Conservation (phyloP, 1,284 basidiomycete genomes). For the Cutaneotrichosporon curvatum region DNA sequence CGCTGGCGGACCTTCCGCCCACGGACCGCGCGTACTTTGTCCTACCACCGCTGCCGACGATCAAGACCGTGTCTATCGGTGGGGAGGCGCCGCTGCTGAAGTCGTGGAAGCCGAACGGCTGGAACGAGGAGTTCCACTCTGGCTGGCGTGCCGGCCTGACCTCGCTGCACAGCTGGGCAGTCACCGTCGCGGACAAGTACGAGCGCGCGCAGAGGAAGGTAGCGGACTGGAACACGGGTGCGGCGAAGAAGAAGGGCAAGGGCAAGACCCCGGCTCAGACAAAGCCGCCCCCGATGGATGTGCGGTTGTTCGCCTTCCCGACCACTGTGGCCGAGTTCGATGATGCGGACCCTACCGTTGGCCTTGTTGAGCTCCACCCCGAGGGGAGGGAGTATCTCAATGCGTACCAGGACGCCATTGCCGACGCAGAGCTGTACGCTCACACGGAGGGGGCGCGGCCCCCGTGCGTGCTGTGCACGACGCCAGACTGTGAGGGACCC, state of each 20-base stretch:
- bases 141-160: constrained; percentile 44
- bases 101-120: constrained; percentile 28
- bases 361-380: constrained; percentile 32
- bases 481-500: constrained; percentile 45
- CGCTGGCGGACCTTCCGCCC: constrained; percentile 26
- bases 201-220: constrained; percentile 40
- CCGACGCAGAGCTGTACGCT: constrained; percentile 31
- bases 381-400: constrained; percentile 26
- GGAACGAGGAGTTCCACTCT: constrained; percentile 40
- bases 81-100: constrained; percentile 37
- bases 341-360: constrained; percentile 25
- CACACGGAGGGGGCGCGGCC: constrained; percentile 24
- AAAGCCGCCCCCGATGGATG: constrained; percentile 33
- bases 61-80: constrained; percentile 42
- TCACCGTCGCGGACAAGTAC: constrained; percentile 41
- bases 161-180: constrained; percentile 41
- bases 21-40: constrained; percentile 38
- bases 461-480: constrained; percentile 38
- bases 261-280: constrained; percentile 18
- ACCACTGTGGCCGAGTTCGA: constrained; percentile 23
- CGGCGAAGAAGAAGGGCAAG: constrained; percentile 24
- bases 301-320: constrained; percentile 41
- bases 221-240: constrained; percentile 29
- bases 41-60: constrained; percentile 40
- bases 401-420: constrained; percentile 26